These are phyloP conservation scores for Helicocarpus griseus DNA, from an alignment of 2,329 filamentous ascomycete species.

Conservation along the genomic window DNA sequence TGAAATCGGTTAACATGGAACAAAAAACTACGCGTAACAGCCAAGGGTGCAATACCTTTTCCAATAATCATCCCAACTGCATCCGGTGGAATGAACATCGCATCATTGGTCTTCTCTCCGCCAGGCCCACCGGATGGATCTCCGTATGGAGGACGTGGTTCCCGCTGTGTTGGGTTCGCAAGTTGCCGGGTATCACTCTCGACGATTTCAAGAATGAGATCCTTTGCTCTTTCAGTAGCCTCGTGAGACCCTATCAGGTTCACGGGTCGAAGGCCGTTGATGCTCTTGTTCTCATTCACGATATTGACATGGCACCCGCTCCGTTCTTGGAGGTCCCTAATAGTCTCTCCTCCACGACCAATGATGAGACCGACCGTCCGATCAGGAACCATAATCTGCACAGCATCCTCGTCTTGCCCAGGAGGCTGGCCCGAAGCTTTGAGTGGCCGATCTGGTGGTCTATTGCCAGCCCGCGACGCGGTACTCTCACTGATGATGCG, in stretches of 20 bases:
- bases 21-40: neutral
- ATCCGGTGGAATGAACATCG: constrained; percentile 77
- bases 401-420: constrained; percentile 69
- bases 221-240: constrained; percentile 68
- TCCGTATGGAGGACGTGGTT: constrained; percentile 18
- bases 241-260: constrained; percentile 75
- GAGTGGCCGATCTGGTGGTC: neutral
- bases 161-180: constrained; percentile 11
- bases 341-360: constrained; percentile 86
- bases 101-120: constrained; percentile 60
- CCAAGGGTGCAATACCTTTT: constrained; percentile 45
- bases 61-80: constrained; percentile 95
- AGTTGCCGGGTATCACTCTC: constrained; percentile 62
- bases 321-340: constrained; percentile 81
- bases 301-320: constrained; percentile 96
- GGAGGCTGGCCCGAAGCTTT: constrained; percentile 28
- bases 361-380: constrained; percentile 89
- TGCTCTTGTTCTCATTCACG: constrained; percentile 82
- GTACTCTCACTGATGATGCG: constrained; percentile 81
- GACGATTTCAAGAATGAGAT: constrained; percentile 86
- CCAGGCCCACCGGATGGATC: constrained; percentile 12
- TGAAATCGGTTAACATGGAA: neutral
- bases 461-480: constrained; percentile 29
- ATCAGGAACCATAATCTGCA: constrained; percentile 92
- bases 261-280: constrained; percentile 80